Evolutionary conservation across 2,329 filamentous ascomycete genomes (phyloP).

Genomic region (Macrophomina pseudophaseolina): DNA sequence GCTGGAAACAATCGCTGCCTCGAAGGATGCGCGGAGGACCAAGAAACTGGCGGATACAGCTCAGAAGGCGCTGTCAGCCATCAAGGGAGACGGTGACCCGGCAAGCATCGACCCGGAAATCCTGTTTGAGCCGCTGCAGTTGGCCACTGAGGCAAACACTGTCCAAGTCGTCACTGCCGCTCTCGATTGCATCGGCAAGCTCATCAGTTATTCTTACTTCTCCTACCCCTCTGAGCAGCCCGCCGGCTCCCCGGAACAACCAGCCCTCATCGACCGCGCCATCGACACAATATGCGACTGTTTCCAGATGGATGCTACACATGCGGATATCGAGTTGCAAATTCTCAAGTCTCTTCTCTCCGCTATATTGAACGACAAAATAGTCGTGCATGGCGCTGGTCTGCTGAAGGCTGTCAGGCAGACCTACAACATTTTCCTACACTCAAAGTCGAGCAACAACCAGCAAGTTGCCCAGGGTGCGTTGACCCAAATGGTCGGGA

Average conservation of each 20-base stretch:
- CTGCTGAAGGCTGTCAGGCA: conserved; percentile 95
- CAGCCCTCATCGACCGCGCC: conserved; percentile 91
- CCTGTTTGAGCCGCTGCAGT: conserved; percentile 86
- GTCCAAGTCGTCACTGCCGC: conserved; percentile 86
- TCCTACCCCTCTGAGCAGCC: conserved; percentile 66
- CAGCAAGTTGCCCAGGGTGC: conserved; percentile 98
- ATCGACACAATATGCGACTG: conserved; percentile 99
- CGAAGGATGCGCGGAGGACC: conserved; percentile 87
- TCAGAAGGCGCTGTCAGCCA: conserved; percentile 79
- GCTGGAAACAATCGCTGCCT: conserved; percentile 86
- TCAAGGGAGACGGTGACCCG: conserved; percentile 78
- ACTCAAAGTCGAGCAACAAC: conserved; percentile 91
- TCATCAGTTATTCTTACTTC: conserved; percentile 99
- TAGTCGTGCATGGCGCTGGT: conserved; percentile 95
- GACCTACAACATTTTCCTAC: conserved; percentile 98
- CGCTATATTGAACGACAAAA: conserved; percentile 97
- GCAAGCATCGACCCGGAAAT: conserved; percentile 86
- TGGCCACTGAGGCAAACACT: conserved; percentile 86
- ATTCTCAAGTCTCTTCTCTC: conserved; percentile 97
- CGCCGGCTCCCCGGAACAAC: conserved; percentile 44
- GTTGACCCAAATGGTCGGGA: conserved; percentile 97
- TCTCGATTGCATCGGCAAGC: conserved; percentile 96
- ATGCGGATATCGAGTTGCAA: conserved; percentile 90
- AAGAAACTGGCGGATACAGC: conserved; percentile 83
- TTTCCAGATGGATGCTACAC: conserved; percentile 94